Percentiles rank a stretch among this genome's conserved stretches.
These are phyloP conservation scores for Curvularia lunata DNA, from an alignment of 2,329 filamentous ascomycete genomes.

Conservation along the genomic window DNA sequence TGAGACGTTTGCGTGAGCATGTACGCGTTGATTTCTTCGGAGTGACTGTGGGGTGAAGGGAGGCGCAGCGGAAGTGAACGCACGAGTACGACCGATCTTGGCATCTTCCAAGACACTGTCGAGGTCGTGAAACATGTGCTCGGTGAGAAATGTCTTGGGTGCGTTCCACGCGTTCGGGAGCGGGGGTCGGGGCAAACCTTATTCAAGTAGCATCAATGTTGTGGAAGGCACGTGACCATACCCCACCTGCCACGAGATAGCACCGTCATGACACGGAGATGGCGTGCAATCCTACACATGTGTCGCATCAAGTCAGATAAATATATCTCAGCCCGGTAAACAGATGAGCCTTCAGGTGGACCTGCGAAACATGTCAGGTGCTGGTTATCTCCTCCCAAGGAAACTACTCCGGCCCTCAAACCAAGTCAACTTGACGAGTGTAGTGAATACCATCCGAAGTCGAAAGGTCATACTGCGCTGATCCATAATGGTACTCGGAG, in stretches of 20 bases:
- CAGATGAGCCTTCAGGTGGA: not conserved
- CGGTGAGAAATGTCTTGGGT: constrained; percentile 4
- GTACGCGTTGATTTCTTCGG: not conserved
- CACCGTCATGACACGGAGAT: no score
- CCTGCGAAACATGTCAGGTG: not conserved
- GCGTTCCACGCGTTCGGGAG: constrained; percentile 2
- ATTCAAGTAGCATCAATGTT: not conserved
- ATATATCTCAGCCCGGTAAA: not conserved
- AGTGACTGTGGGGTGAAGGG: not conserved
- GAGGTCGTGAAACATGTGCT: not conserved
- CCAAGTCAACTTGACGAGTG: not conserved
- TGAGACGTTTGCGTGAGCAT: not conserved
- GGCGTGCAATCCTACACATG: not conserved
- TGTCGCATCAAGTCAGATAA: not conserved
- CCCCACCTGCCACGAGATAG: not conserved
- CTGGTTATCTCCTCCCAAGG: not conserved
- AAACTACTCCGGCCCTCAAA: not conserved
- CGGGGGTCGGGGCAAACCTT: not conserved
- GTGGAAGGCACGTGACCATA: not conserved
- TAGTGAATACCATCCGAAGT: not conserved
- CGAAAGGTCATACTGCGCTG: not conserved
- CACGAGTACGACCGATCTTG: not conserved
- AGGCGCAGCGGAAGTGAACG: not conserved
- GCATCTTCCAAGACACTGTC: not conserved
- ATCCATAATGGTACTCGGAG: not conserved